Base-by-base conservation (phyloP, 371 early-diverging fungal genomes). In the Mucor circinelloides region DNA sequence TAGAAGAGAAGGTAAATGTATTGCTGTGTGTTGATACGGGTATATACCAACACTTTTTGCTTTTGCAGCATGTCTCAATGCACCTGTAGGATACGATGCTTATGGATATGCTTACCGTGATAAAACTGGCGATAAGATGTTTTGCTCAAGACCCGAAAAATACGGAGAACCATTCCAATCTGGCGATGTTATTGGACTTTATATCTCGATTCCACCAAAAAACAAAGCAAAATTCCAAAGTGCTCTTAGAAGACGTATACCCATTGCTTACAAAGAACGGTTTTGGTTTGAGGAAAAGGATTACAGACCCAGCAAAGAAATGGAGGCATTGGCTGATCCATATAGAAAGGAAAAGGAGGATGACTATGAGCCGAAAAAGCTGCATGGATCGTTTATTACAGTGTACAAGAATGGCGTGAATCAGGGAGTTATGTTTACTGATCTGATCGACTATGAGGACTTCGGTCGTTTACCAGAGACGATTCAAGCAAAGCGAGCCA, bases 41-140 rank as follows among this genome's bases (percentile, higher is more conserved):
- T 15, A 32, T 10, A 48, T 60, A 21, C 50, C 27, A 66, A 15
- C 31, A 32, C 23, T 57, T 32, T 44, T 2, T 10, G 23, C 6
- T 8, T 23, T 32, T 52, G 17, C 9, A 88, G 90, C 89, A 6
- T 87, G 86, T 63, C 63, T 87, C 17, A 86, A 89, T 67, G 89
- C 88, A 1, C 91, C 91, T 10, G 89, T 90, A 34, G 91, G 91
- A 2, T 89, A 88, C 69, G 91, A 91, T 69, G 88, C 79, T 21
- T 90, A 89, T 66, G 82, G 89, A 46, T 91, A 90, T 70, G 91
- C 87, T 0, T 82, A 87, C 56, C 85, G 91, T 2, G 91, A 91
- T 61, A 74, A 79, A 32, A 89, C 91, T 15, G 90, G 90, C 4
- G 89, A 91, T 48, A 85, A 81, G 38, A 69, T 91, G 30, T 87